phyloP scores from a whole-genome alignment of 75 land plant genomes.

The Chamaecyparis obtusa region DNA sequence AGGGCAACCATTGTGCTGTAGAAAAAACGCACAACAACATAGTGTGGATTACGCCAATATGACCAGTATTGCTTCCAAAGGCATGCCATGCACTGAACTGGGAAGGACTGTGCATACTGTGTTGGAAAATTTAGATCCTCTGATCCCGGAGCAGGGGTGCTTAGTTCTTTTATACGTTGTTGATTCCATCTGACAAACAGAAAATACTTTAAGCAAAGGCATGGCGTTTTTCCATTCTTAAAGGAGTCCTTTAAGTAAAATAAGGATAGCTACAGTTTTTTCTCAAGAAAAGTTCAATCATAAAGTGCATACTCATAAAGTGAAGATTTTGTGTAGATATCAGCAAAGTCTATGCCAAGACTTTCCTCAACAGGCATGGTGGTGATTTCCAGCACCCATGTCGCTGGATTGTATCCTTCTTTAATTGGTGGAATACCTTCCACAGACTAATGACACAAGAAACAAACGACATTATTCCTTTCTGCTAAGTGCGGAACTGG shows the following conservation, averaged over 20 bases:
- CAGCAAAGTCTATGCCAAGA: slow-evolving; percentile 53
- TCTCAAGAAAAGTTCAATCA: neutral
- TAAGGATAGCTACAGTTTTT: slow-evolving; percentile 19
- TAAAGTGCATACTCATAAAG: slow-evolving; percentile 35
- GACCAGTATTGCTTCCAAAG: slow-evolving; percentile 83
- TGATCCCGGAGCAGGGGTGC: slow-evolving; percentile 51
- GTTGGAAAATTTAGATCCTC: slow-evolving; percentile 64
- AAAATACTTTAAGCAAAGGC: neutral
- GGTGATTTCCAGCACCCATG: slow-evolving; percentile 76
- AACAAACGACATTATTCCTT: neutral
- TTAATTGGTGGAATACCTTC: slow-evolving; percentile 46
- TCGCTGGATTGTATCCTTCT: slow-evolving; percentile 71
- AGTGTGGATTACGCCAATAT: slow-evolving; percentile 83
- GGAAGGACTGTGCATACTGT: slow-evolving; percentile 43
- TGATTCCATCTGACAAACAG: slow-evolving; percentile 38
- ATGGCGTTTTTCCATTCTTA: slow-evolving; percentile 48
- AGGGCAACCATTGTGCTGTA: slow-evolving; percentile 68
- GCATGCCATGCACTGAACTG: slow-evolving; percentile 62
- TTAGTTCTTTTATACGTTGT: slow-evolving; percentile 48
- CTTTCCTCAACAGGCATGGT: slow-evolving; percentile 34
- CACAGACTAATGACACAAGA: slow-evolving; percentile 31
- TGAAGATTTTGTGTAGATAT: slow-evolving; percentile 51
- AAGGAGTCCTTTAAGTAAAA: slow-evolving; percentile 20
- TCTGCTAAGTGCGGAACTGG: neutral
- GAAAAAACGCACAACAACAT: slow-evolving; percentile 53